Base-by-base conservation (phyloP, 139 green algal species). In the Asterochloris sp. region DNA sequence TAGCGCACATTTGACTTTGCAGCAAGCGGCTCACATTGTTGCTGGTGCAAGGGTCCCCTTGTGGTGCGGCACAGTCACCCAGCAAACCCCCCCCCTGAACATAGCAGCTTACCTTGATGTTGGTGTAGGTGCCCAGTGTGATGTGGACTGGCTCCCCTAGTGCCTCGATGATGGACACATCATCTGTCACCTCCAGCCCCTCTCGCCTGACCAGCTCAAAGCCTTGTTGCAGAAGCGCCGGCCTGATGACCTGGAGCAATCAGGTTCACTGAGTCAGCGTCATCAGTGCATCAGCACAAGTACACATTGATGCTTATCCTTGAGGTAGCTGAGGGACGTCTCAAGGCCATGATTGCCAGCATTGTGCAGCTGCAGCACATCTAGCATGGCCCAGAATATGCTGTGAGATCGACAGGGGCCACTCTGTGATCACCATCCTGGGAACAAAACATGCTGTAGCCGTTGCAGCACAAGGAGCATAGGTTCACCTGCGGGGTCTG, bases 91-190 rank as follows among this genome's bases (percentile, higher is more conserved):
- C 67, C 24, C 23, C 17, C 38, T 62, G 21, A 61, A 62, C n/a
- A 61, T 12, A 21, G 61, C 12, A n/a, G 54, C 60, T 84, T 26
- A 98, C 92, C 91, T 99, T 99, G 87, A 99, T 96, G 92, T 99
- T 99, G 62, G 93, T 97, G 88, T 99, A 99, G 12, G 89, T 90
- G 4, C 96, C 97, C 10, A 87, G 27, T 8, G 97, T 99, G 76
- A 99, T 95, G 60, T 88, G 88, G 15, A 99, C 97, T 0, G 95
- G 95, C 85, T 91, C 78, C n/a, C 95, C 95, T 78, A 99, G 85
- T 13, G 95, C 92, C 86, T 99, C 97, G 12, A 99, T 93, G 85
- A 99, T 98, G 23, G 94, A 98, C 63, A 99, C 96, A 69, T 99
- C 96, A 83, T 99, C 97, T 13, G 96, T 99, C 15, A 99, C 96